phyloP scores from a whole-genome alignment of 306 rosid species.

The Cucumis melo region DNA sequence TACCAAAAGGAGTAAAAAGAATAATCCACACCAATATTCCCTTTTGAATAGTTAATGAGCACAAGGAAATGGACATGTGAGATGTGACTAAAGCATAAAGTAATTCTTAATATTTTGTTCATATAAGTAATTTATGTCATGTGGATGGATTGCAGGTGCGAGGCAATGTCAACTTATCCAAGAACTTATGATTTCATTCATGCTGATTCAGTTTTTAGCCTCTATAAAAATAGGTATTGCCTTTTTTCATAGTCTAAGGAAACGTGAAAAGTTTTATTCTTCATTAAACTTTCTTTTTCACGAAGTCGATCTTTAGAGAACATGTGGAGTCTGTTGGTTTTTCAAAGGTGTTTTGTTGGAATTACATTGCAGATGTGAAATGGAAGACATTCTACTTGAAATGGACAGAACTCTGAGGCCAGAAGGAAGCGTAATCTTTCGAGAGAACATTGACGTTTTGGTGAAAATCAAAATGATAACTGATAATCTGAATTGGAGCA shows the following conservation, averaged over 20 bases:
- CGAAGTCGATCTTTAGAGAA: neutral
- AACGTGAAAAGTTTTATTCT: neutral
- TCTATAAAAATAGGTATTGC: slow-evolving; percentile 42
- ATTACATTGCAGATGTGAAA: slow-evolving; percentile 45
- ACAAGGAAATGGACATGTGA: neutral
- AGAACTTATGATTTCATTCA: slow-evolving; percentile 78
- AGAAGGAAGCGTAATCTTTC: slow-evolving; percentile 60
- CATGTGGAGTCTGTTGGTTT: neutral
- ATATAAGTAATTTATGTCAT: neutral
- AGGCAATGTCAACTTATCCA: slow-evolving; percentile 91
- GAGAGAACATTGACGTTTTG: slow-evolving; percentile 61
- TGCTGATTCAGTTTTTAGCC: slow-evolving; percentile 64
- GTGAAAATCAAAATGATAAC: slow-evolving; percentile 36
- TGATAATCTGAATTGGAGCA: slow-evolving; percentile 53
- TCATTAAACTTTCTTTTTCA: neutral
- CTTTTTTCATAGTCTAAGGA: neutral
- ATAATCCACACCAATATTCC: neutral
- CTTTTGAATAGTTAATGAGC: neutral
- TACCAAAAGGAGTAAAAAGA: neutral
- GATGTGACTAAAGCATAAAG: neutral
- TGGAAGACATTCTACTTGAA: slow-evolving; percentile 63
- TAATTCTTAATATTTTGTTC: neutral
- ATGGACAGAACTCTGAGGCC: slow-evolving; percentile 80
- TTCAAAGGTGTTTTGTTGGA: neutral
- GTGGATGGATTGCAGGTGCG: slow-evolving; percentile 49